Evolutionary conservation across 495 filamentous ascomycete genomes (phyloP), one percentile per base, ranked within the genome.

Genomic region (Aspergillus carlsbadensis): DNA sequence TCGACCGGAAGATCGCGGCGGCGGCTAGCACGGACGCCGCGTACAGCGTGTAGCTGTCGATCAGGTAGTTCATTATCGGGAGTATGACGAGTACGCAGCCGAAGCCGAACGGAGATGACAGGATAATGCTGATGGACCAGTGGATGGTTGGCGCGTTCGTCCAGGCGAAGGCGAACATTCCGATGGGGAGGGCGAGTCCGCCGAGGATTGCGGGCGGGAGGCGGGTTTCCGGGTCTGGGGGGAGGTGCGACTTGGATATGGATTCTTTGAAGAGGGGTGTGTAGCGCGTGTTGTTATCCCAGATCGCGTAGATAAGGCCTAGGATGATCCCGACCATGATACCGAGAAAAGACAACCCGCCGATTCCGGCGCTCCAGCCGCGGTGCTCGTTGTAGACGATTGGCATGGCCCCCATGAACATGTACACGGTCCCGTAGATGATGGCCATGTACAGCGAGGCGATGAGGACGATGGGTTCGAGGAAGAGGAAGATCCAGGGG

Each of bases 281-380:
- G 29, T 79, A 81, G 0, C 78, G 73, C 59, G 70, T 72, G 62
- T 81, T 80, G 64, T 46, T 31, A 15, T 81, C 78, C 60, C 64
- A 66, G 15, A 80, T 60, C 11, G 66, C 69, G 45, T 79, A 80
- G 31, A 48, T 43, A 13, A 85, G 80, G 7, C 80, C 90, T 1
- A 80, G 15, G 2, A 91, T 40, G 87, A 96, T 95, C 56, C 92
- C 92, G 54, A 88, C 70, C 57, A 89, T 89, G 51, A 96, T 92
- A 22, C 90, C 90, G 4, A 86, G 64, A 71, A 93, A 96, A 7
- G 90, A 75, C 1, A 96, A 81, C 15, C 89, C 89, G 1, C 84
- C 78, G 34, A 89, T 65, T 33, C 88, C 85, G 36, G 85, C 75
- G 33, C 77, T 80, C 92, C 91, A 96, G 59, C 84, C 84, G 31